Conservation (phyloP, 2,329 filamentous ascomycete species). For the Sodiomyces alkalinus region DNA sequence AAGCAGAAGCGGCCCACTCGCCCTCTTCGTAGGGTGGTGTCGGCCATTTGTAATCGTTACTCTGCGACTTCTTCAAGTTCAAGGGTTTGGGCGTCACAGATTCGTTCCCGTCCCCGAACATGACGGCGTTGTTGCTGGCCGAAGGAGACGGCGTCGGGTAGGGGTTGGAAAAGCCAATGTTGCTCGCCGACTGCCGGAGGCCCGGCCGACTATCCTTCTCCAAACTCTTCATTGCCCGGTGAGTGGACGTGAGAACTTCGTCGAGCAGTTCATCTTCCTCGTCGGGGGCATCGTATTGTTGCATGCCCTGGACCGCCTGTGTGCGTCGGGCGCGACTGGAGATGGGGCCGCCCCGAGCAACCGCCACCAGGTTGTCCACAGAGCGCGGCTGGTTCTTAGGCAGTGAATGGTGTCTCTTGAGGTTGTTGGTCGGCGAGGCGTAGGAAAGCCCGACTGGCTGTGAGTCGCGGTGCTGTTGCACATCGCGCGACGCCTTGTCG, state of each 20-base stretch:
- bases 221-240: constrained; percentile 57
- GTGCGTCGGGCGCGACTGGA: constrained; percentile 70
- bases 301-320: constrained; percentile 58
- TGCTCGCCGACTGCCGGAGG: constrained; percentile 48
- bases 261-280: constrained; percentile 94
- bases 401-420: constrained; percentile 51
- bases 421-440: constrained; percentile 30
- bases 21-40: constrained; percentile 90
- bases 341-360: constrained; percentile 44
- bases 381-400: constrained; percentile 44
- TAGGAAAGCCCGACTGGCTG: constrained; percentile 35
- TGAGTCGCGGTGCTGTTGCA: constrained; percentile 33
- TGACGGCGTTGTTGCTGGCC: constrained; percentile 62
- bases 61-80: constrained; percentile 43
- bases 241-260: constrained; percentile 68
- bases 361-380: constrained; percentile 46
- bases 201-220: constrained; percentile 36
- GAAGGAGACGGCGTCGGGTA: constrained; percentile 61
- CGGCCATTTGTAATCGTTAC: constrained; percentile 58
- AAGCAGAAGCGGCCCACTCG: constrained; percentile 76
- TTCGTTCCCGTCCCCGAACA: constrained; percentile 54
- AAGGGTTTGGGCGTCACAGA: constrained; percentile 54
- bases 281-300: constrained; percentile 84
- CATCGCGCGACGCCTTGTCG: constrained; percentile 41
- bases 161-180: constrained; percentile 43